Base-by-base conservation (phyloP, 306 rosid species). In the Gastrolobium bilobum region DNA sequence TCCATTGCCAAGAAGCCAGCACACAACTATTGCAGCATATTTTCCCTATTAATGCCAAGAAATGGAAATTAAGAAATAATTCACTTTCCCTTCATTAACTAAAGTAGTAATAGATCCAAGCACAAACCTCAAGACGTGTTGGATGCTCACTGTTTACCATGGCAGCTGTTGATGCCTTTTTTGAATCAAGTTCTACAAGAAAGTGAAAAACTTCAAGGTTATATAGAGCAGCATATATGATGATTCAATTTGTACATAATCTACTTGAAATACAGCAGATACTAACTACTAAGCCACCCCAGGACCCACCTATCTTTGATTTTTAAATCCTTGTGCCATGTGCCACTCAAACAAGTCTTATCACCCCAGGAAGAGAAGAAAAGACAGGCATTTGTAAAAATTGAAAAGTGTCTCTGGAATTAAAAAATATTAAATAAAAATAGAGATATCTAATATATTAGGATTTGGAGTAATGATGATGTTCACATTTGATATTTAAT, bases 1-100 rank as follows among this genome's bases (percentile, higher is more conserved):
- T 66, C 98, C 96, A 68, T 88, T 94, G 72, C 98, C 98, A 74
- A 94, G 97, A 89, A 94, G 90, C 90, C 90, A 94, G 73, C 97
- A 92, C 4, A 90, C 86, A 4, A 72, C 5, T 71, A 87, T 82
- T 54, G 98, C 97, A 66, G 68, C 68, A 81, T 79, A 84, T 73
- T 81, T 94, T 47, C 98, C 96, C 98, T 94, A 76, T 62, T 0
- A 66, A 50, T 20, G 39, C 8, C 39, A 15, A 4, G 33, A 20
- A 53, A 50, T 29, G 3, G 15, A 65, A 52, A 78, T 52, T 29
- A 34, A 79, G 68, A 70, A 51, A 51, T 7, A 79, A 43, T 10
- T 57, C 10, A 15, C n/a, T 29, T 35, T 4, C 2, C 0, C 2
- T 34, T 56, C 43, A 8, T 43, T 43, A 54, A 46, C 11, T 50